Base-by-base conservation (phyloP, 140 eudicot genomes). In the Cichorium intybus region DNA sequence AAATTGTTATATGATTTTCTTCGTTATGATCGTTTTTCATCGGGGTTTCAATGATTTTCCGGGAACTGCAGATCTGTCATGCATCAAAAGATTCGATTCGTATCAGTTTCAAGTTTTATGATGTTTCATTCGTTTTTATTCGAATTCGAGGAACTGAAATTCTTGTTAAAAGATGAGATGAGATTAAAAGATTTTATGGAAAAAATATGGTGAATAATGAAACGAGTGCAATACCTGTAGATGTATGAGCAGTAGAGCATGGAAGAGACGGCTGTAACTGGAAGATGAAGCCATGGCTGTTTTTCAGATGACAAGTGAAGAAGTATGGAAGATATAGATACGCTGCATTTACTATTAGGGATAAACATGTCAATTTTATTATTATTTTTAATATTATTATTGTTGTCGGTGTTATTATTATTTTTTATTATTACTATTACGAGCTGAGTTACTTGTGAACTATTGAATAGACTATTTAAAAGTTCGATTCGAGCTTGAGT, bases 211-310 rank as follows among this genome's bases (percentile, higher is more conserved):
- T 26, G 33, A 22, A 14, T 43, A 9, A 26, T 11, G 8, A 23
- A 24, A 15, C 31, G 24, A 60, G 41, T 5, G 26, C 29, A 10
- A 17, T 65, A 73, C 89, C 81, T 74, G 83, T n/a, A n/a, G n/a
- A n/a, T n/a, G n/a, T 49, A 73, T 65, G 29, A 80, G 68, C 52
- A 80, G 66, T 17, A 73, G 58, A 64, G 37, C 72, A 83, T 26
- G 67, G 24, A 83, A 27, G 53, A 79, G 28, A 65, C 69, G 11
- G 71, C 23, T 41, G 62, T 47, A 60, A 20, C 22, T 10, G 39
- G 67, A 28, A 47, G 62, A 63, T 58, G 58, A 47, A 63, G 62
- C 55, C 82, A 71, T 72, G 51, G 52, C 3, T 64, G 52, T 39
- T 66, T 53, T 66, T 53, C 14, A 15, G 56, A 41, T 75, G 67